Conservation (phyloP, 306 rosid genomes). For the Ziziphus jujuba region DNA sequence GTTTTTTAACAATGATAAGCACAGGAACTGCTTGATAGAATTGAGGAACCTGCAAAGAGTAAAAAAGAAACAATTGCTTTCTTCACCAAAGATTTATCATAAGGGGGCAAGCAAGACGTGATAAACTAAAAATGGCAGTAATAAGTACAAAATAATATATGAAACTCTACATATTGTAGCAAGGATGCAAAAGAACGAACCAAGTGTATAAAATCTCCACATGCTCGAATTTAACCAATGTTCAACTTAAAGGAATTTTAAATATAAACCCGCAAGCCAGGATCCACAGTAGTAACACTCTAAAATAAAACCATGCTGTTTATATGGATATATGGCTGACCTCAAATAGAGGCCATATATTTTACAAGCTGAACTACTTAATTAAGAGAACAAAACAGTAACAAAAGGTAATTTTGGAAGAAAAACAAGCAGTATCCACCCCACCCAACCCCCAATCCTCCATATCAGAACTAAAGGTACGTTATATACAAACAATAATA, state of each 20-base stretch:
- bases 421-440: not conserved
- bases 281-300: not conserved
- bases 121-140: not conserved
- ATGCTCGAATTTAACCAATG: not conserved
- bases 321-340: not conserved
- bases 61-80: conserved; percentile 32
- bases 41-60: conserved; percentile 73
- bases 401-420: not conserved
- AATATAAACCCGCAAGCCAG: not conserved
- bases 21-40: conserved; percentile 88
- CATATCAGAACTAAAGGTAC: no score
- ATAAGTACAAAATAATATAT: not conserved
- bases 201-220: not conserved
- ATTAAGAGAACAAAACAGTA: not conserved
- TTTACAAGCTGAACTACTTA: not conserved
- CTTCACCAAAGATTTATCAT: conserved; percentile 21
- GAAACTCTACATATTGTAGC: not conserved
- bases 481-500: no score
- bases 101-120: conserved; percentile 5
- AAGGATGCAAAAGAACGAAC: not conserved
- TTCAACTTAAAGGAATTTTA: not conserved
- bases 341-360: no score
- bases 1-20: conserved; percentile 91
- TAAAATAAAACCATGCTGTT: not conserved
- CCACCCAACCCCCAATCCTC: not conserved